Percentiles rank a stretch among this genome's conserved stretches.
Evolutionary conservation across 164 flowering plant genomes (phyloP).

Genomic region (Aristolochia fimbriata): DNA sequence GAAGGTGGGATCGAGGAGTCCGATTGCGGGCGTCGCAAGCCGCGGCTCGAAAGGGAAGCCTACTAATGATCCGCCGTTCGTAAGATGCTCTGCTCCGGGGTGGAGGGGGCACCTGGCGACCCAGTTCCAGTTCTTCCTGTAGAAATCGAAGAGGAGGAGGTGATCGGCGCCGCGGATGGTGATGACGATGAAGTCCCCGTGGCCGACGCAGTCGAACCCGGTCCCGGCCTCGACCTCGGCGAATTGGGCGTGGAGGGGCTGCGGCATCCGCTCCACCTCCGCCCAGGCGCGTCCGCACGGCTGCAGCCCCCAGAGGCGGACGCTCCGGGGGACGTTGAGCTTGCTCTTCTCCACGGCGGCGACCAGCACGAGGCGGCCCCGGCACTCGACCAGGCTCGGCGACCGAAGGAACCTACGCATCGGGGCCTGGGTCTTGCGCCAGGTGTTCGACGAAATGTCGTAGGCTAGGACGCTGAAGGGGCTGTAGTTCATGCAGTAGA

Average conservation of each 20-base stretch:
- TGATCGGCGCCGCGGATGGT: slow-evolving; percentile 35
- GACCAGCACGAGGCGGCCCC: slow-evolving; percentile 53
- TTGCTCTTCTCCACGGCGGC: slow-evolving; percentile 93
- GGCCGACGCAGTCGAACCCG: slow-evolving; percentile 75
- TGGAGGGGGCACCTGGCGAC: slow-evolving; percentile 45
- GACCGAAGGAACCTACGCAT: slow-evolving; percentile 77
- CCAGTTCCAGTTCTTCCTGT: slow-evolving; percentile 70
- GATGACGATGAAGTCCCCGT: slow-evolving; percentile 55
- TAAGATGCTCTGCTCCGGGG: neutral
- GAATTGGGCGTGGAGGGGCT: slow-evolving; percentile 54
- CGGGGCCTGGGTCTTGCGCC: slow-evolving; percentile 83
- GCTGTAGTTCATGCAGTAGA: slow-evolving; percentile 84
- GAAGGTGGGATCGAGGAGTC: neutral
- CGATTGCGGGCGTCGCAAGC: slow-evolving; percentile 42
- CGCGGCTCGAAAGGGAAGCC: slow-evolving; percentile 75
- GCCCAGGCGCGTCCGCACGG: slow-evolving; percentile 51
- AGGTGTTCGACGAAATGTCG: slow-evolving; percentile 30
- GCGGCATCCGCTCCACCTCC: slow-evolving; percentile 88
- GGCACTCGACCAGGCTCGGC: slow-evolving; percentile 66
- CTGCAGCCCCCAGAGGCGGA: slow-evolving; percentile 71
- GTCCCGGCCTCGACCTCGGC: slow-evolving; percentile 41
- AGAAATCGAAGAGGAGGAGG: slow-evolving; percentile 50
- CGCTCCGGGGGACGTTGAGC: slow-evolving; percentile 74
- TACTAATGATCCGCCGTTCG: slow-evolving; percentile 26
- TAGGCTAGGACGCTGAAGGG: slow-evolving; percentile 64